Conservation (phyloP, 2,329 filamentous ascomycete genomes). For the Colletotrichum gigasporum region DNA sequence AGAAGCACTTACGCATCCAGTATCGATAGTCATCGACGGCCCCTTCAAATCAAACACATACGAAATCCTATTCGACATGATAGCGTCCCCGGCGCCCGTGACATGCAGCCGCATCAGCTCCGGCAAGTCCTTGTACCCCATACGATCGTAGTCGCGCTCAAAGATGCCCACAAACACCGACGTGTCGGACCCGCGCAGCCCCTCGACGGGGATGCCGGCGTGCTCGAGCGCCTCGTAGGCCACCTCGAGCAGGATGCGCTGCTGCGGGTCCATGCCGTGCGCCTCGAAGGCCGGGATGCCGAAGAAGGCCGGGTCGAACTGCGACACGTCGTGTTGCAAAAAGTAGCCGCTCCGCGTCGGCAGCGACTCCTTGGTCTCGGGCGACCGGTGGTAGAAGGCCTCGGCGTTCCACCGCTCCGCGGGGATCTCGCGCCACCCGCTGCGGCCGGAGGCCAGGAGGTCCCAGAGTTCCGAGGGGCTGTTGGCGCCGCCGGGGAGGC, state of each 20-base stretch:
- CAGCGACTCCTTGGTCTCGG: constrained; percentile 8
- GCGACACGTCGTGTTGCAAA: constrained; percentile 32
- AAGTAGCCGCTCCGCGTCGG: background rate
- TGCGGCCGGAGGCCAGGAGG: constrained; percentile 35
- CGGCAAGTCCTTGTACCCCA: constrained; percentile 10
- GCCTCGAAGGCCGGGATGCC: constrained; percentile 34
- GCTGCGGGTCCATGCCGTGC: constrained; percentile 42
- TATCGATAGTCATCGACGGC: constrained; percentile 58
- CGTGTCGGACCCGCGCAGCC: background rate
- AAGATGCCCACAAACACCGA: no score
- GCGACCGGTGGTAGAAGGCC: constrained; percentile 35
- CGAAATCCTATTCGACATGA: constrained; percentile 55
- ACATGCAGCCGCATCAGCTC: constrained; percentile 46
- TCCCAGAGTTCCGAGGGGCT: constrained; percentile 40
- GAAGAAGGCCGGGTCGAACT: constrained; percentile 39
- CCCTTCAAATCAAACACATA: constrained; percentile 58
- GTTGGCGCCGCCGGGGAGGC: constrained; percentile 38
- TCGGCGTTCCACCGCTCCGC: constrained; percentile 36
- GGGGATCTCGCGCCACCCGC: constrained; percentile 35
- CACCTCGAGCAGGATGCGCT: constrained; percentile 38
- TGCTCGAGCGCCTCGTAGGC: constrained; percentile 40
- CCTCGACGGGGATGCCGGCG: constrained; percentile 39
- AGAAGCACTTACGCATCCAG: no score
- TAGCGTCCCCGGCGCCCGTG: constrained; percentile 50
- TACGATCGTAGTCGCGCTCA: background rate